Evolutionary conservation across 2,329 filamentous ascomycete species (phyloP).

Genomic region (Waltergamsia citrina): DNA sequence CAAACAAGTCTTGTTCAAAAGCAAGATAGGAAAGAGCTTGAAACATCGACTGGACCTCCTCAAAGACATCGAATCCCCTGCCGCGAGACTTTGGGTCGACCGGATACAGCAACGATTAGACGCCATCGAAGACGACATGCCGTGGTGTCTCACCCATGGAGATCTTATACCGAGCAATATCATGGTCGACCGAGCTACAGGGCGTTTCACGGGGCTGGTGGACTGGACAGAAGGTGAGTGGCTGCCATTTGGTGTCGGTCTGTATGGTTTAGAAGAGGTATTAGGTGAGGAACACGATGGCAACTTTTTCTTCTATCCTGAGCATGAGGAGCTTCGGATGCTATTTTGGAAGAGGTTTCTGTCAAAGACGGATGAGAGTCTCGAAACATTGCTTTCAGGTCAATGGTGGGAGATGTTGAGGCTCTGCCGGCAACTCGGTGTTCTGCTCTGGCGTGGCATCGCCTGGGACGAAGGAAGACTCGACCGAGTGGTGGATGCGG

Average conservation of each 20-base stretch:
- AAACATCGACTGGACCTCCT: conserved; percentile 27
- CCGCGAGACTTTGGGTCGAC: conserved; percentile 16
- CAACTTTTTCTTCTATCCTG: conserved; percentile 31
- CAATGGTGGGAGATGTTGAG: conserved; percentile 22
- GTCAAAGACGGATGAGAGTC: conserved; percentile 7
- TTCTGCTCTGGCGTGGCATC: conserved; percentile 54
- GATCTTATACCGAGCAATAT: conserved; percentile 51
- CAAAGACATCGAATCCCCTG: conserved; percentile 19
- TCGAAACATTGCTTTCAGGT: too few relatives aligned
- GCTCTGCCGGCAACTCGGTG: conserved; percentile 38
- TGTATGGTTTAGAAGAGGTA: conserved; percentile 53
- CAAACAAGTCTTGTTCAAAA: conserved; percentile 10
- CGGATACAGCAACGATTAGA: conserved; percentile 18
- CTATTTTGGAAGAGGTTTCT: conserved; percentile 40
- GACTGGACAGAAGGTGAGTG: conserved; percentile 58
- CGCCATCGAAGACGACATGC: conserved; percentile 28
- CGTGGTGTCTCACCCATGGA: conserved; percentile 50
- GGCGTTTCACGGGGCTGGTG: conserved; percentile 40
- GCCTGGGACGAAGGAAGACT: conserved; percentile 52
- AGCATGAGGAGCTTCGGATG: conserved; percentile 29
- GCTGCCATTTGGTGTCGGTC: conserved; percentile 47
- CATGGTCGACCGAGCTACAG: conserved; percentile 34
- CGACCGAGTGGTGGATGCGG: conserved; percentile 44
- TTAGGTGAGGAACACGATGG: conserved; percentile 34
- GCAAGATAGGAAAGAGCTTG: conserved; percentile 30